Percentiles rank a stretch among this genome's conserved stretches.
Evolutionary conservation across 176 grass and related monocot species (phyloP).

Genomic region (Phoenix dactylifera): DNA sequence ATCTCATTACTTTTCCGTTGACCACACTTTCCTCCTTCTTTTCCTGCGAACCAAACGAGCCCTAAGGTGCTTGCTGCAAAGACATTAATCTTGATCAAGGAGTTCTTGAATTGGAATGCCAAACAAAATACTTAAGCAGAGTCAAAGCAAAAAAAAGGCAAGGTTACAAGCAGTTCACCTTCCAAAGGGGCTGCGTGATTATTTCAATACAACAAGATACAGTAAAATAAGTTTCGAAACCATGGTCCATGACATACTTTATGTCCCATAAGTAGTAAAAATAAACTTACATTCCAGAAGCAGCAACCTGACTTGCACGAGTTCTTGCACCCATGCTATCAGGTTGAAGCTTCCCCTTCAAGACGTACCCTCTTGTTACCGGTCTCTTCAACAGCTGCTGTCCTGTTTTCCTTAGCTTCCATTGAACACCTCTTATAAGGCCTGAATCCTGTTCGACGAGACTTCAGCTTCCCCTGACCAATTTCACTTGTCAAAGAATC

Average conservation of each 20-base stretch:
- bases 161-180: constrained; percentile 24
- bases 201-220: no score
- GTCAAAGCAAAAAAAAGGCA: background rate
- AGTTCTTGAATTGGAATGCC: background rate
- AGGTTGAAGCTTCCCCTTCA: constrained; percentile 54
- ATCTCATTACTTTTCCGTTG: no score
- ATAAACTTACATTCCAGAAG: no score
- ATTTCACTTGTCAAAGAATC: constrained; percentile 30
- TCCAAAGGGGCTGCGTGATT: constrained; percentile 15
- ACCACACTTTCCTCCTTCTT: no score
- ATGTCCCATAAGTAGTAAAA: no score
- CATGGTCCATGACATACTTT: no score
- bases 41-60: no score
- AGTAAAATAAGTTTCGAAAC: no score
- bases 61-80: background rate
- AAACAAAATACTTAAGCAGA: background rate
- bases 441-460: constrained; percentile 69
- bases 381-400: constrained; percentile 38
- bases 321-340: background rate
- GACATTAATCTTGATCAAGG: background rate
- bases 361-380: constrained; percentile 76
- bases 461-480: constrained; percentile 47
- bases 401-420: constrained; percentile 68
- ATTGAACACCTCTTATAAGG: constrained; percentile 88
- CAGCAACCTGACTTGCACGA: no score